phyloP scores from a whole-genome alignment of 1,284 basidiomycete species.

The Psilocybe mexicana region DNA sequence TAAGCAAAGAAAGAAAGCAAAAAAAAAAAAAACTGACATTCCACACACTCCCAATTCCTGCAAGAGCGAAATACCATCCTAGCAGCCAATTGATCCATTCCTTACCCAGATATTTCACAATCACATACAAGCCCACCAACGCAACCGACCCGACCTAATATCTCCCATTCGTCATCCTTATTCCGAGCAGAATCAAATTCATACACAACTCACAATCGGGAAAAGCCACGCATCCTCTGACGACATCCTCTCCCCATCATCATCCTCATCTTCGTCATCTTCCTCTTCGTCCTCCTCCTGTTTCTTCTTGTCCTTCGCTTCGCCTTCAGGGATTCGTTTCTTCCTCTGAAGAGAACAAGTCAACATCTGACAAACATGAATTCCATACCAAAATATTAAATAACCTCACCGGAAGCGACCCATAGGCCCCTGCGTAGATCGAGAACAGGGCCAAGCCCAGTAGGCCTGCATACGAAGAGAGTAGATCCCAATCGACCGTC shows the following conservation, averaged over 20 bases:
- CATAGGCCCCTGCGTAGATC: constrained; percentile 67
- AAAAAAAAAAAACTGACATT: constrained; percentile 44
- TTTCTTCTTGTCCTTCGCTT: neutral
- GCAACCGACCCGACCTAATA: constrained; percentile 63
- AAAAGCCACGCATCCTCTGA: constrained; percentile 75
- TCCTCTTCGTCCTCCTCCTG: constrained; percentile 20
- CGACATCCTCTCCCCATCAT: constrained; percentile 57
- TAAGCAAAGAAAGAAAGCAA: neutral
- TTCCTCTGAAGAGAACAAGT: neutral
- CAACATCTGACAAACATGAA: neutral
- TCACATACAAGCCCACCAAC: constrained; percentile 67
- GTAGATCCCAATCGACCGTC: constrained; percentile 51
- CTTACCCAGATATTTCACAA: constrained; percentile 77
- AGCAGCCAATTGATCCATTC: constrained; percentile 83
- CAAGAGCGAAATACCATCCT: constrained; percentile 74
- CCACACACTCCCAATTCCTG: constrained; percentile 69
- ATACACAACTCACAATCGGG: constrained; percentile 54
- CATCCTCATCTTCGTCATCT: constrained; percentile 53
- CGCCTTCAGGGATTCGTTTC: constrained; percentile 22
- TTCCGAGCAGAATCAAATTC: too few species aligned
- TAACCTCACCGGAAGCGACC: constrained; percentile 61
- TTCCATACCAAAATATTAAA: neutral
- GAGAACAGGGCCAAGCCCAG: constrained; percentile 59
- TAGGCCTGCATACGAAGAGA: constrained; percentile 69
- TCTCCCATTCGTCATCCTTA: neutral